Conservation (phyloP, 148 eudicot species). For the Fagopyrum tataricum region DNA sequence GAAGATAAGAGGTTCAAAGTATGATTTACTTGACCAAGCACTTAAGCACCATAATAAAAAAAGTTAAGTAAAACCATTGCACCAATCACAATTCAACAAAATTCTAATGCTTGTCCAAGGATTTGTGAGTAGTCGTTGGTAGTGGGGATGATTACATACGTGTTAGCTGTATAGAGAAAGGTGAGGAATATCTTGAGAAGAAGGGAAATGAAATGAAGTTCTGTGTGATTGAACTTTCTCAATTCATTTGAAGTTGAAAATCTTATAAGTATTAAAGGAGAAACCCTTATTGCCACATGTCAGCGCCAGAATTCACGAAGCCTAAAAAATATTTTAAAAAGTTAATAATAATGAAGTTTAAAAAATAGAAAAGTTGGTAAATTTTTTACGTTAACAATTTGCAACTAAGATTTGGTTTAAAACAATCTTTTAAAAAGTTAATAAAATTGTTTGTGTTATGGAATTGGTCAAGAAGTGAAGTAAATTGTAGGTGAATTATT, state of each 20-base stretch:
- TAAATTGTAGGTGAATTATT: too few relatives aligned
- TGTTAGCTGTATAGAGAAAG: conserved; percentile 48
- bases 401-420: too few relatives aligned
- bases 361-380: too few relatives aligned
- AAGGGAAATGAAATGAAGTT: conserved; percentile 48
- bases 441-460: too few relatives aligned
- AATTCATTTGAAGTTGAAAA: conserved; percentile 39
- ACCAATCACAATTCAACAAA: conserved; percentile 51
- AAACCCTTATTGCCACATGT: too few relatives aligned
- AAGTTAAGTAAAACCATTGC: conserved; percentile 54
- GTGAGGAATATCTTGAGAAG: conserved; percentile 39
- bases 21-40: conserved; percentile 62
- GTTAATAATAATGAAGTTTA: too few relatives aligned
- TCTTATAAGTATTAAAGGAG: too few relatives aligned
- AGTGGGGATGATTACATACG: conserved; percentile 52
- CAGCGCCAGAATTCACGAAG: too few relatives aligned
- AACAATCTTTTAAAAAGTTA: too few relatives aligned
- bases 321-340: too few relatives aligned
- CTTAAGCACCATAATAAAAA: conserved; percentile 51
- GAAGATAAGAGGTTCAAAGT: conserved; percentile 44
- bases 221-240: conserved; percentile 21
- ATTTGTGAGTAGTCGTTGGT: conserved; percentile 48
- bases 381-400: too few relatives aligned
- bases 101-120: conserved; percentile 51
- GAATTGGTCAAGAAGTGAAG: too few relatives aligned